Conservation (phyloP, 345 rosid genomes). For the Camelina sativa region DNA sequence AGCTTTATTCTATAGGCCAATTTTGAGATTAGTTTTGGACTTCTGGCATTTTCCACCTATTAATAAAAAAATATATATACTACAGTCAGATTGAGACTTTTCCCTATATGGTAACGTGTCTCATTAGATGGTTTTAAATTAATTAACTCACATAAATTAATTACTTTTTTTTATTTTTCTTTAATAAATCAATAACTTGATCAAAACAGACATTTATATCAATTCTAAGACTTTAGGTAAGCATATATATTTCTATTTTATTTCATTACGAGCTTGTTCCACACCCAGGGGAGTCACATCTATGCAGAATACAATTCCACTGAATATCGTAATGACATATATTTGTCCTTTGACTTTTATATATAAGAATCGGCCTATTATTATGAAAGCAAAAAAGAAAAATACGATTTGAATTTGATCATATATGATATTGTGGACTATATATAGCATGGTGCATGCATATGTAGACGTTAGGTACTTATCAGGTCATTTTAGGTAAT, state of each 20-base stretch:
- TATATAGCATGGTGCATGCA: slow-evolving; percentile 20
- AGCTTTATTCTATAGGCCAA: background rate
- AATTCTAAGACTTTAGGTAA: background rate
- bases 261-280: background rate
- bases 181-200: background rate
- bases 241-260: background rate
- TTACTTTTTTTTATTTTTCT: too few species aligned
- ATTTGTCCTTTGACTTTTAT: slow-evolving; percentile 17
- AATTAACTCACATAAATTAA: background rate
- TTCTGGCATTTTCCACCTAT: background rate
- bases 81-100: background rate
- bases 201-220: background rate
- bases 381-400: background rate
- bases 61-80: background rate
- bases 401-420: slow-evolving; percentile 10
- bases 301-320: background rate
- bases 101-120: slow-evolving; percentile 2
- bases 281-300: background rate
- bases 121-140: background rate
- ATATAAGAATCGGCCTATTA: slow-evolving; percentile 2
- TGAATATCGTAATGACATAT: background rate
- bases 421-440: background rate
- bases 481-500: slow-evolving; percentile 3
- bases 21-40: slow-evolving; percentile 3
- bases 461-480: slow-evolving; percentile 14